A percentile compares a stretch with the other conserved stretches of the same genome.
phyloP scores from a whole-genome alignment of 306 rosid species.

The Inga leiocalycina region DNA sequence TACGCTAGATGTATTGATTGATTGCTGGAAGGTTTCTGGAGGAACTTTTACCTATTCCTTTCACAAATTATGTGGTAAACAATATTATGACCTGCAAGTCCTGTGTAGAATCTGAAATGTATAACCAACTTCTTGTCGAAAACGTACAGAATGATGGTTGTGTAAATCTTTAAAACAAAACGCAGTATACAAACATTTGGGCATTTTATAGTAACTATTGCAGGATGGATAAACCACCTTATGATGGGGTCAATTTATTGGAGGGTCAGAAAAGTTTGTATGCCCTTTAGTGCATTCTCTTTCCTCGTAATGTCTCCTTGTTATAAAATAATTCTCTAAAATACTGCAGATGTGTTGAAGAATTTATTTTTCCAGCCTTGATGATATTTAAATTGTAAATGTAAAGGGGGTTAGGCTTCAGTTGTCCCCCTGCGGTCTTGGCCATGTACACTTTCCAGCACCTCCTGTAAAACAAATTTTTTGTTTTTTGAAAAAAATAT shows the following conservation, averaged over 20 bases:
- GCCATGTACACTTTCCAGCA: neutral
- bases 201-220: neutral
- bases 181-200: neutral
- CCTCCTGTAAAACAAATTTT: neutral
- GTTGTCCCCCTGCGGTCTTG: neutral
- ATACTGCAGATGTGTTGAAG: neutral
- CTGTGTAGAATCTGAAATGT: neutral
- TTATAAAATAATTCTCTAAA: neutral
- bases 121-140: neutral
- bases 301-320: neutral
- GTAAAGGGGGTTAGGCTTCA: neutral
- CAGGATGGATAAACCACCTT: neutral
- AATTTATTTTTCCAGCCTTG: neutral
- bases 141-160: neutral
- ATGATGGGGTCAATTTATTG: neutral
- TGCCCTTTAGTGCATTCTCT: neutral
- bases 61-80: neutral
- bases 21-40: neutral
- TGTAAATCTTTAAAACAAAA: neutral
- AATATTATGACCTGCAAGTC: neutral
- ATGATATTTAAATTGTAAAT: neutral
- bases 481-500: neutral
- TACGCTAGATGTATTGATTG: conserved; percentile 1
- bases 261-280: neutral
- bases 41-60: neutral